Base-by-base conservation (phyloP, 2,329 filamentous ascomycete genomes). In the Xylariaceae sp. region DNA sequence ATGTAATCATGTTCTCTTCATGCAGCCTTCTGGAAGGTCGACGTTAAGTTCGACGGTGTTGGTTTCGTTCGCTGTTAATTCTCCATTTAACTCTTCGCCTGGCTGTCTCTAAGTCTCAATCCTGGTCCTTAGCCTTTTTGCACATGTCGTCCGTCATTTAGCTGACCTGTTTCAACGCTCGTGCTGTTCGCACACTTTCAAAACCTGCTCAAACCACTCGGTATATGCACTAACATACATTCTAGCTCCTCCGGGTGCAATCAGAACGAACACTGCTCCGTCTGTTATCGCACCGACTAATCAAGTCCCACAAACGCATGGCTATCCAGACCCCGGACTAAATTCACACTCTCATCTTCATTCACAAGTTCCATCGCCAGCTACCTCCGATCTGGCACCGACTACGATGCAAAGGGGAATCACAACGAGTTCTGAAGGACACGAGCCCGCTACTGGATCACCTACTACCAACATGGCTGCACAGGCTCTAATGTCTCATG, bases 381-480 rank as follows among this genome's bases (percentile, higher is more conserved):
- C 61, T 53, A 48, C 50, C 42, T 47, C 57, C 45, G 58, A 58
- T 39, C 45, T 56, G 41, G 56, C 53, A 48, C 50, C 63, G 56
- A 63, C 66, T 62, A 69, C 60, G 51, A 69, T 69, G 65, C 65
- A 66, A 53, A 62, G 65, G 60, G 61, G 62, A 50, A 48, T 59
- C 19, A 62, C 63, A 47, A 55, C 64, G 43, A 58, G 63, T 40
- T 62, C 65, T 42, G 63, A 66, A 54, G 65, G 66, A 54, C 58
- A 58, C 47, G 63, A 63, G 40, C 61, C 61, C 14, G 59, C 60
- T 48, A 61, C 64, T 54, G 54, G 57, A 48, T 63, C 65, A 53
- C 61, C 65, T 22, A 60, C 62, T 9, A 48, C 60, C 40, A 47
- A 58, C 22, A 68, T 69, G 66, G 62, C 65, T 47, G 65, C 65